Evolutionary conservation across 2,329 filamentous ascomycete genomes (phyloP).

Genomic region (Aspergillus sp.): DNA sequence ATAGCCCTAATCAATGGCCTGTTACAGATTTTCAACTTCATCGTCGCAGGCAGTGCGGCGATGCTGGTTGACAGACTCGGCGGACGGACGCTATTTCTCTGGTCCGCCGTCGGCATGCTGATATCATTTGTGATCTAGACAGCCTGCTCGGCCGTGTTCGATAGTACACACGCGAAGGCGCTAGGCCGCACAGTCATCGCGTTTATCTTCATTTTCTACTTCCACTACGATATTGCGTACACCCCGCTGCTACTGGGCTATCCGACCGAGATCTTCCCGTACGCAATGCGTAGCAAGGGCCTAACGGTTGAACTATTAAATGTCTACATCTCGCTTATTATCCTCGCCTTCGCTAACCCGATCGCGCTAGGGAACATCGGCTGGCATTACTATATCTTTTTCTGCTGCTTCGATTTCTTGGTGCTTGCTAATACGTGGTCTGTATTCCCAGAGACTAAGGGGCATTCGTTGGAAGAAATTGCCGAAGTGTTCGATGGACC

Average conservation of each 20-base stretch:
- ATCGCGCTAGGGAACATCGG: conserved; percentile 24
- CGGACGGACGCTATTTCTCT: conserved; percentile 14
- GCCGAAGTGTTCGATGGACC: conserved; percentile 18
- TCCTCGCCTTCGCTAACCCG: conserved; percentile 24
- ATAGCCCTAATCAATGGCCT: conserved; percentile 32
- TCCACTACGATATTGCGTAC: conserved; percentile 53
- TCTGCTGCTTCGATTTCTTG: conserved; percentile 18
- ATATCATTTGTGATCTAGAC: conserved; percentile 16
- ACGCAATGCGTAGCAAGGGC: conserved; percentile 40
- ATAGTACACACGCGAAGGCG: conserved; percentile 6
- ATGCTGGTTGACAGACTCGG: conserved; percentile 16
- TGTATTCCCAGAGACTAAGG: conserved; percentile 22
- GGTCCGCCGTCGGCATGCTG: conserved; percentile 16
- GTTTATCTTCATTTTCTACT: conserved; percentile 51
- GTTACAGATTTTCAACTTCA: conserved; percentile 17
- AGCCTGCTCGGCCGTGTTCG: conserved; percentile 12
- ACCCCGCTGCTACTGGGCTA: conserved; percentile 49
- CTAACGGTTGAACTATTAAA: conserved; percentile 16
- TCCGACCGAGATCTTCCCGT: conserved; percentile 51
- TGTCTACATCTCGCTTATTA: conserved; percentile 15
- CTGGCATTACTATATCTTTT: conserved; percentile 30
- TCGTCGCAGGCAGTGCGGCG: conserved; percentile 10
- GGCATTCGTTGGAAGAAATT: conserved; percentile 21
- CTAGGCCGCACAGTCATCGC: conserved; percentile 37
- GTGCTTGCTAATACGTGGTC: conserved; percentile 15